A percentile compares a stretch with the other conserved stretches of the same genome.
Evolutionary conservation across 495 filamentous ascomycete genomes (phyloP).

Genomic region (Tuber magnatum): DNA sequence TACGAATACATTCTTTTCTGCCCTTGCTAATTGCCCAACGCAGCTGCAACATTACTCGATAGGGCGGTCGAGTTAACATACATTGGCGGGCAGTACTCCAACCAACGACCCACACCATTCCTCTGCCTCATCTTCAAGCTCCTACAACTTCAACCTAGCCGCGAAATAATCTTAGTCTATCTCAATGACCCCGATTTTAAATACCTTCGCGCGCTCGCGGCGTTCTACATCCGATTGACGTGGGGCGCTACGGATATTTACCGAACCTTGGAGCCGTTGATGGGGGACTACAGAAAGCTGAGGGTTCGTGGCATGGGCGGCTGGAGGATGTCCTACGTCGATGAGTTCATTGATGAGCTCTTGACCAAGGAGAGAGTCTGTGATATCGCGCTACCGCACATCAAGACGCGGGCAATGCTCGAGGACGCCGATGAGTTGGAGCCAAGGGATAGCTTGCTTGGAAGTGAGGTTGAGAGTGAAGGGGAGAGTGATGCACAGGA

Average conservation of each 20-base stretch:
- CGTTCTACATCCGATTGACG: slow-evolving; percentile 89
- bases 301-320: slow-evolving; percentile 65
- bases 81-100: slow-evolving; percentile 76
- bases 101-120: slow-evolving; percentile 82
- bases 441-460: slow-evolving; percentile 71
- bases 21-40: neutral
- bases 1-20: neutral
- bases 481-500: slow-evolving; percentile 52
- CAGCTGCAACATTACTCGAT: slow-evolving; percentile 65
- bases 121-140: slow-evolving; percentile 94
- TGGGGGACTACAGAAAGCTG: slow-evolving; percentile 79
- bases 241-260: slow-evolving; percentile 76
- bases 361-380: slow-evolving; percentile 84
- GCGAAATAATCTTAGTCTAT: slow-evolving; percentile 74
- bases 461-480: slow-evolving; percentile 74
- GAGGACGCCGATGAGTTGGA: slow-evolving; percentile 89
- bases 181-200: slow-evolving; percentile 73
- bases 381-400: slow-evolving; percentile 84
- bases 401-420: slow-evolving; percentile 70
- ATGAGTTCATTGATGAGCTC: slow-evolving; percentile 89
- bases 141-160: slow-evolving; percentile 72
- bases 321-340: slow-evolving; percentile 68
- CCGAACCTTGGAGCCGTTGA: slow-evolving; percentile 67
- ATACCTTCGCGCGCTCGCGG: slow-evolving; percentile 79
- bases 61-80: slow-evolving; percentile 70